Evolutionary conservation across 2,329 filamentous ascomycete species (phyloP).

Genomic region (Xylaria arbuscula): DNA sequence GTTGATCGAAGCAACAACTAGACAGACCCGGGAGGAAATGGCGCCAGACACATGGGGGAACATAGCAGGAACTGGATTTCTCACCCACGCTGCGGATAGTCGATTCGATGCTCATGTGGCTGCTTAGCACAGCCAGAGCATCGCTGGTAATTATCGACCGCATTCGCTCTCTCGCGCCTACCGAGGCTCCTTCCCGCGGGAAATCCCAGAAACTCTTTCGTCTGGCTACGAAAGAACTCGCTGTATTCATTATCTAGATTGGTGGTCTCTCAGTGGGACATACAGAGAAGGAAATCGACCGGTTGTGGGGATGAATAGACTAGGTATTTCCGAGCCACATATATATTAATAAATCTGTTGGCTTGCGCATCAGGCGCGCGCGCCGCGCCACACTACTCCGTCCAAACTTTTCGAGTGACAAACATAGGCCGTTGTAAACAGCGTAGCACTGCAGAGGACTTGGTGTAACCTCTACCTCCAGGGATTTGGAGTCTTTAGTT

Average conservation of each 20-base stretch:
- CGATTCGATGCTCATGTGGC: conserved; percentile 26
- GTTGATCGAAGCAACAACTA: conserved; percentile 32
- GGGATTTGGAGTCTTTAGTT: neutral
- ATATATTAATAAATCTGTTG: conserved; percentile 39
- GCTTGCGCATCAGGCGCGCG: neutral
- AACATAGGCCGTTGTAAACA: neutral
- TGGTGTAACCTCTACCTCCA: neutral
- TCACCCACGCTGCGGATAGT: conserved; percentile 11
- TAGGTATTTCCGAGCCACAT: conserved; percentile 28
- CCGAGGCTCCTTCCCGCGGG: neutral
- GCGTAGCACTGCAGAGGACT: conserved; percentile 7
- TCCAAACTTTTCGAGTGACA: neutral
- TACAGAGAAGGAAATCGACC: conserved; percentile 25
- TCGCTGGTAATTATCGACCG: conserved; percentile 26
- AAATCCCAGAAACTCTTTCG: conserved; percentile 22
- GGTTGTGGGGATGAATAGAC: conserved; percentile 37
- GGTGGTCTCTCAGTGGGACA: conserved; percentile 38
- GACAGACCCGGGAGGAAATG: conserved; percentile 22
- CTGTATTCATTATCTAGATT: conserved; percentile 33
- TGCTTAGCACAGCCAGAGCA: conserved; percentile 29
- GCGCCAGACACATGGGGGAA: conserved; percentile 8
- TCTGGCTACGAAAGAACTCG: conserved; percentile 34
- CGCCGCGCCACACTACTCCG: neutral
- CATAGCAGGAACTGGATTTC: conserved; percentile 32
- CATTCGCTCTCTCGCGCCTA: conserved; percentile 21